Evolutionary conservation across 2,329 filamentous ascomycete species (phyloP).

Genomic region (Colletotrichum simmondsii): DNA sequence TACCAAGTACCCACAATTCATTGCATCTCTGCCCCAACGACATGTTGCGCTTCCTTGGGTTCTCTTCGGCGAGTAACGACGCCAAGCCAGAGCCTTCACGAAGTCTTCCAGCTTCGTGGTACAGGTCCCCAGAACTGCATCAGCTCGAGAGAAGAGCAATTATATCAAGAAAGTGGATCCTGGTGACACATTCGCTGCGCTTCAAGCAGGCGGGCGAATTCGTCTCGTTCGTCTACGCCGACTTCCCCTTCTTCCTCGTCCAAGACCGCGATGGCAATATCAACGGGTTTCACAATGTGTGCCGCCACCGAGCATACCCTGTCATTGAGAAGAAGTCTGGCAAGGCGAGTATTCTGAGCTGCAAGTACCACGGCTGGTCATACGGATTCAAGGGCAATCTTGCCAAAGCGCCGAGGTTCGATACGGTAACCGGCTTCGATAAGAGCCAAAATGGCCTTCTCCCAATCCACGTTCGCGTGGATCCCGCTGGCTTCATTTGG

Average conservation of each 20-base stretch:
- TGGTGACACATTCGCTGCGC: slow-evolving; percentile 38
- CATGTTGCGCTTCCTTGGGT: slow-evolving; percentile 28
- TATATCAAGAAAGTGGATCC: slow-evolving; percentile 49
- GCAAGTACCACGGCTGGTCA: slow-evolving; percentile 57
- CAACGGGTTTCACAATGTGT: slow-evolving; percentile 37
- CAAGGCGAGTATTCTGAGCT: slow-evolving; percentile 31
- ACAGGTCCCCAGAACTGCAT: slow-evolving; percentile 46
- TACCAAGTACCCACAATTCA: neutral
- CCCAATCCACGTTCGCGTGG: slow-evolving; percentile 56
- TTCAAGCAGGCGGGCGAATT: slow-evolving; percentile 36
- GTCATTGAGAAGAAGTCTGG: slow-evolving; percentile 35
- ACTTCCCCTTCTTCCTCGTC: slow-evolving; percentile 38
- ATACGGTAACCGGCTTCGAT: slow-evolving; percentile 50
- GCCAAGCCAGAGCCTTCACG: slow-evolving; percentile 27
- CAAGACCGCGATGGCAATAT: slow-evolving; percentile 37
- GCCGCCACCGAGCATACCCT: slow-evolving; percentile 37
- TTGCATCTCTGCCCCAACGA: neutral
- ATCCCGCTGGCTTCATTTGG: slow-evolving; percentile 59
- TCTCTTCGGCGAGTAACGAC: neutral
- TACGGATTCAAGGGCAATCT: slow-evolving; percentile 54
- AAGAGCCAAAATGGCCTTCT: slow-evolving; percentile 45
- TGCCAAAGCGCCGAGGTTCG: slow-evolving; percentile 54
- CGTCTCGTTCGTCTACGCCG: slow-evolving; percentile 35
- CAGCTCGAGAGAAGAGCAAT: slow-evolving; percentile 52
- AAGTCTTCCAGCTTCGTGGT: slow-evolving; percentile 40